Conservation (phyloP, 169 alveolate genomes). For the Plasmodium inui region DNA sequence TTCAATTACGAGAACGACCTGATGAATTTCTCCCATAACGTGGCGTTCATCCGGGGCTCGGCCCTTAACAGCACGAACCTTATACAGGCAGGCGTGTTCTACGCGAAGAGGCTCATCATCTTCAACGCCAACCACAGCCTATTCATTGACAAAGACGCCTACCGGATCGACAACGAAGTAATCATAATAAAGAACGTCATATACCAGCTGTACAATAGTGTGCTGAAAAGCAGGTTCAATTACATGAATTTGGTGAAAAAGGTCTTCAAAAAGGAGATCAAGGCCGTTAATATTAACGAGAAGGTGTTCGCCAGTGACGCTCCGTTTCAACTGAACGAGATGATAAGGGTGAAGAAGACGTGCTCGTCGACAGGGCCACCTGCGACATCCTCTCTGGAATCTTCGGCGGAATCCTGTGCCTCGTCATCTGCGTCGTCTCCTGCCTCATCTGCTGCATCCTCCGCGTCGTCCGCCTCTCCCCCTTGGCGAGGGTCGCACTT, state of each 20-base stretch:
- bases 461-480: background rate
- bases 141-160: slow-evolving; percentile 67
- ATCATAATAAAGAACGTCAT: slow-evolving; percentile 56
- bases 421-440: background rate
- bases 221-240: slow-evolving; percentile 56
- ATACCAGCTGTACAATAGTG: slow-evolving; percentile 44
- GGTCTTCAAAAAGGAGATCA: slow-evolving; percentile 2
- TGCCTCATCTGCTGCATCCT: background rate
- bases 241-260: slow-evolving; percentile 47
- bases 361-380: slow-evolving; percentile 14
- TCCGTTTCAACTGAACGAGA: slow-evolving; percentile 1
- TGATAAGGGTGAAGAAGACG: background rate
- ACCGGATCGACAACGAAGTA: slow-evolving; percentile 60
- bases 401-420: no score
- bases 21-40: slow-evolving; percentile 53
- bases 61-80: slow-evolving; percentile 77
- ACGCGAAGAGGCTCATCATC: slow-evolving; percentile 65
- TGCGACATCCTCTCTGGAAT: no score
- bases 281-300: slow-evolving; percentile 19
- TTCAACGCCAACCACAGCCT: slow-evolving; percentile 64
- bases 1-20: slow-evolving; percentile 74
- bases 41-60: slow-evolving; percentile 83
- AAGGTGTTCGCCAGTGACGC: slow-evolving; percentile 35
- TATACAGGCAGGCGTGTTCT: slow-evolving; percentile 78
- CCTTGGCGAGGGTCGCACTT: background rate